Evolutionary conservation across 345 rosid genomes (phyloP).

Genomic region (Hirschfeldia incana): DNA sequence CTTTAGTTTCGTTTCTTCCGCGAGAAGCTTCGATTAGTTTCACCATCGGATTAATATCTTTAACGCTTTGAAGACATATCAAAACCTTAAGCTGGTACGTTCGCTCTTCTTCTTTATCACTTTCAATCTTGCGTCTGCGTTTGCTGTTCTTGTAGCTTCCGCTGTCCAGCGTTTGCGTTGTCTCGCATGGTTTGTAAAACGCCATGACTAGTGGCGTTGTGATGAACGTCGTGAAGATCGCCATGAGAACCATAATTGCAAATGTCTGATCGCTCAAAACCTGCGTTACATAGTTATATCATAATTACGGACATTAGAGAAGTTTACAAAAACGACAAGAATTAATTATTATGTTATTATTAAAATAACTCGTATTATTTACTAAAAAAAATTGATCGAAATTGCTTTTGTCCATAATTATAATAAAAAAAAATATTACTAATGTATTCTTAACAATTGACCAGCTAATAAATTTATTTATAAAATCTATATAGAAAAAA

Average conservation of each 20-base stretch:
- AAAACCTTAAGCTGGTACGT: slow-evolving; percentile 54
- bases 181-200: slow-evolving; percentile 60
- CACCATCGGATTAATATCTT: slow-evolving; percentile 58
- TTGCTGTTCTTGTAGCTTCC: slow-evolving; percentile 17
- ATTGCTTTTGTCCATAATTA: too few species aligned
- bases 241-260: slow-evolving; percentile 79
- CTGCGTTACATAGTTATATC: slow-evolving; percentile 39
- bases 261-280: slow-evolving; percentile 79
- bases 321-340: too few species aligned
- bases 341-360: too few species aligned
- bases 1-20: slow-evolving; percentile 49
- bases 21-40: slow-evolving; percentile 82
- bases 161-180: background rate
- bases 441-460: too few species aligned
- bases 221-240: slow-evolving; percentile 75
- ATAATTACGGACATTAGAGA: too few species aligned
- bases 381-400: too few species aligned
- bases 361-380: too few species aligned
- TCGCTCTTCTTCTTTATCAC: slow-evolving; percentile 40
- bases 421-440: too few species aligned
- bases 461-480: too few species aligned
- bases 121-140: slow-evolving; percentile 52
- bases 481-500: too few species aligned
- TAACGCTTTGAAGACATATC: slow-evolving; percentile 58
- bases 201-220: slow-evolving; percentile 73